phyloP scores from a whole-genome alignment of 106 monocot species.

The Posidonia australis region DNA sequence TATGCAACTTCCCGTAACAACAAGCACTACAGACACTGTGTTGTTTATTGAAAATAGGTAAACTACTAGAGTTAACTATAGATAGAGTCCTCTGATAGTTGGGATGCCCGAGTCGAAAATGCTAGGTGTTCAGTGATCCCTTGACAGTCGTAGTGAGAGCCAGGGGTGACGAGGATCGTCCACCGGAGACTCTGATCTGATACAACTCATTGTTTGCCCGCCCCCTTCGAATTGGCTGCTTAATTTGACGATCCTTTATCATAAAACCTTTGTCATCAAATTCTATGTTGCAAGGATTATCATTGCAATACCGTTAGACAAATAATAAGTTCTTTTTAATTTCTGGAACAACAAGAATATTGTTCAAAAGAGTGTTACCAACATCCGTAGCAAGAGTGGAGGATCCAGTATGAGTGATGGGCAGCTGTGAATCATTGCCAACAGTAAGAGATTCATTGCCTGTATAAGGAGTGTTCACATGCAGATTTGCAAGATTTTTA shows the following conservation, averaged over 20 bases:
- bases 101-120: not conserved
- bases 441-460: not conserved
- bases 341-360: not conserved
- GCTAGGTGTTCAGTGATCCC: not conserved
- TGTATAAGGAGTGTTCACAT: not conserved
- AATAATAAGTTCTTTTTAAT: not conserved
- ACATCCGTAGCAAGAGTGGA: not conserved
- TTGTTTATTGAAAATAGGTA: not conserved
- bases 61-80: too few relatives aligned
- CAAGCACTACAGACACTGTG: not conserved
- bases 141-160: not conserved
- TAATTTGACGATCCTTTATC: not conserved
- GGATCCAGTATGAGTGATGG: not conserved
- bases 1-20: too few relatives aligned
- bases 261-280: too few relatives aligned
- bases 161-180: not conserved
- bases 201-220: not conserved
- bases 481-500: not conserved
- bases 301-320: too few relatives aligned
- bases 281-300: too few relatives aligned
- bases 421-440: not conserved
- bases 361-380: not conserved
- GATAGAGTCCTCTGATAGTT: not conserved
- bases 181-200: not conserved
- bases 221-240: not conserved